Evolutionary conservation across 2,329 filamentous ascomycete genomes (phyloP).

Genomic region (Hymenoscyphus albidus): DNA sequence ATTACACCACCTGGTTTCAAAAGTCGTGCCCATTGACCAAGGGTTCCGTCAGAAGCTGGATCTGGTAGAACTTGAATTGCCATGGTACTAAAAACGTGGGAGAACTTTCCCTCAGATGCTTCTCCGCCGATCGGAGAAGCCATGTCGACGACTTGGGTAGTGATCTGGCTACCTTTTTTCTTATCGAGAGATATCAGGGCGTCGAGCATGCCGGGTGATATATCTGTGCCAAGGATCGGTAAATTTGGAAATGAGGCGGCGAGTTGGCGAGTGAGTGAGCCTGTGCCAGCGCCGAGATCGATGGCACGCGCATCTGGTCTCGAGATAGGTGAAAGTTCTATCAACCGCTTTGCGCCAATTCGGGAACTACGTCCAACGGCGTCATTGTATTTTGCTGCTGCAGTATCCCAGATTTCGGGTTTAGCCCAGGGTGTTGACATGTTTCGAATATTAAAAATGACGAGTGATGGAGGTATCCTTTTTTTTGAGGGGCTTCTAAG

Average conservation of each 20-base stretch:
- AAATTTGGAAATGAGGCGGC: conserved; percentile 1
- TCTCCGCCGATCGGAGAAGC: conserved; percentile 5
- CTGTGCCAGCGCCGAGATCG: conserved; percentile 12
- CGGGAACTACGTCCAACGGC: conserved; percentile 3
- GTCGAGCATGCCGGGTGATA: conserved; percentile 12
- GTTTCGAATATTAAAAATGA: background rate
- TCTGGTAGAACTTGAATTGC: conserved; percentile 11
- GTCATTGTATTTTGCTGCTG: conserved; percentile 11
- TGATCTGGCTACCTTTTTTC: conserved; percentile 1
- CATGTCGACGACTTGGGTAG: conserved; percentile 13
- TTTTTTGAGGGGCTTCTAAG: too few species aligned
- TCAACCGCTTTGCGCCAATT: background rate
- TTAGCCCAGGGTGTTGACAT: background rate
- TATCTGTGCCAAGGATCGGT: conserved; percentile 11
- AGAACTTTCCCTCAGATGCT: conserved; percentile 3
- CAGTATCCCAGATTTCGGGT: conserved; percentile 3
- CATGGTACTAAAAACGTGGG: conserved; percentile 15
- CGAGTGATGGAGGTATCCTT: too few species aligned
- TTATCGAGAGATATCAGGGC: background rate
- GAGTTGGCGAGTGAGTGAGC: conserved; percentile 8
- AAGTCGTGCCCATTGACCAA: conserved; percentile 7
- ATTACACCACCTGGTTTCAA: conserved; percentile 7
- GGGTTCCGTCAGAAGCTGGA: background rate
- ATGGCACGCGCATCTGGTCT: conserved; percentile 4
- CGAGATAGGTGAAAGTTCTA: conserved; percentile 3